A percentile compares a stretch with the other conserved stretches of the same genome.
These are phyloP conservation scores for Botrytis fabae DNA, from an alignment of 2,329 filamentous ascomycete genomes.

Conservation along the genomic window DNA sequence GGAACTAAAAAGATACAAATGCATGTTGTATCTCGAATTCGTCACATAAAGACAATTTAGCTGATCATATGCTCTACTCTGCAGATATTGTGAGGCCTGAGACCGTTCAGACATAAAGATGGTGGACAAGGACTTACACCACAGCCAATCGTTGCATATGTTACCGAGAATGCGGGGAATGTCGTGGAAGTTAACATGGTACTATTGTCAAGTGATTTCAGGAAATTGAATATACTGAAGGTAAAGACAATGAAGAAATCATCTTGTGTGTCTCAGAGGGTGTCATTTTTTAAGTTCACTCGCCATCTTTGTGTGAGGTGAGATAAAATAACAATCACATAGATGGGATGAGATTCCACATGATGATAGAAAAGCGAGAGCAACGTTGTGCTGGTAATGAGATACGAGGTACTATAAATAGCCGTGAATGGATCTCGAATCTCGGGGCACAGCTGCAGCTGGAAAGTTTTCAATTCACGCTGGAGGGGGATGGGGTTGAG, in stretches of 20 bases:
- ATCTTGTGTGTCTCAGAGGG: background rate
- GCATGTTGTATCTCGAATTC: background rate
- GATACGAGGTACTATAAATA: background rate
- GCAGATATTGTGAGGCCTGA: background rate
- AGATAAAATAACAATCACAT: background rate
- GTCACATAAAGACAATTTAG: background rate
- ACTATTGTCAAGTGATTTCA: background rate
- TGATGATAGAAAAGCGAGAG: background rate
- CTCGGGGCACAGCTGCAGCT: background rate
- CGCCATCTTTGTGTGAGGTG: background rate
- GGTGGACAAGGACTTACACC: background rate
- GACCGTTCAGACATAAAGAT: background rate
- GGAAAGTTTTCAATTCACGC: background rate
- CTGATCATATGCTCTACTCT: background rate
- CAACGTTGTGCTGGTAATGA: background rate
- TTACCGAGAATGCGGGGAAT: background rate
- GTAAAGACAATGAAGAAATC: background rate
- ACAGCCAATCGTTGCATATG: background rate
- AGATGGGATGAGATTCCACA: background rate
- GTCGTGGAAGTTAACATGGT: background rate
- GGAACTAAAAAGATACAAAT: background rate
- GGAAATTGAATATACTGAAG: background rate
- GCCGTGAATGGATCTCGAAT: background rate
- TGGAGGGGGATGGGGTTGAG: background rate
- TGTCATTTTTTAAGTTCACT: background rate